Percentiles rank a stretch among this genome's conserved stretches.
These are phyloP conservation scores for Pichia sp. DNA, from an alignment of 1,139 yeast species.

Conservation along the genomic window DNA sequence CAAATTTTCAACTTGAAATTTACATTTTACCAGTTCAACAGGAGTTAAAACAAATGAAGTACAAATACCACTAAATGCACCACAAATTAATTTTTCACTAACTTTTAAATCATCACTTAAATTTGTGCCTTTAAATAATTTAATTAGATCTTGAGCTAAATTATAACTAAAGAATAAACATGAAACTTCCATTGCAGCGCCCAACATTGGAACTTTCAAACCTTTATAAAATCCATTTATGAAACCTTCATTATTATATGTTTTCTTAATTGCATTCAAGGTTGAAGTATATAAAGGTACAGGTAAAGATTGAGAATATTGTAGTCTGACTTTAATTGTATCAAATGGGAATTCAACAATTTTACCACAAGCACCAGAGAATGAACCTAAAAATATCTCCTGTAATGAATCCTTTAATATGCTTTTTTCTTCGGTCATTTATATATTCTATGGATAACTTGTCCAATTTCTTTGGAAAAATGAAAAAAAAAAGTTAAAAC, in stretches of 20 bases:
- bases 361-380: slow-evolving; percentile 79
- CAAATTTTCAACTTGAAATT: slow-evolving; percentile 69
- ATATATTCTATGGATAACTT: no score
- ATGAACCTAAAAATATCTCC: slow-evolving; percentile 38
- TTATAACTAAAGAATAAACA: slow-evolving; percentile 61
- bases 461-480: no score
- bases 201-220: slow-evolving; percentile 70
- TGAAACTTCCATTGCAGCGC: slow-evolving; percentile 85
- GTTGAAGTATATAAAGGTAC: slow-evolving; percentile 45
- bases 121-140: slow-evolving; percentile 16
- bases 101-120: slow-evolving; percentile 18
- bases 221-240: slow-evolving; percentile 57
- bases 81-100: slow-evolving; percentile 42
- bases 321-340: slow-evolving; percentile 83
- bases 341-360: slow-evolving; percentile 87
- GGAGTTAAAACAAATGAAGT: slow-evolving; percentile 88
- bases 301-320: slow-evolving; percentile 52
- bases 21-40: slow-evolving; percentile 80
- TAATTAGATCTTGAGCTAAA: slow-evolving; percentile 35
- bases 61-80: slow-evolving; percentile 75
- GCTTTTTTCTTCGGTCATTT: slow-evolving; percentile 7
- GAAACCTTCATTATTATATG: slow-evolving; percentile 62
- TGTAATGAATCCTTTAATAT: slow-evolving; percentile 21
- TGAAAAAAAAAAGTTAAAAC: no score
- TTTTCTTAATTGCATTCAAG: slow-evolving; percentile 51